Conservation (phyloP, 164 flowering plant genomes). For the Hamamelis virginiana region DNA sequence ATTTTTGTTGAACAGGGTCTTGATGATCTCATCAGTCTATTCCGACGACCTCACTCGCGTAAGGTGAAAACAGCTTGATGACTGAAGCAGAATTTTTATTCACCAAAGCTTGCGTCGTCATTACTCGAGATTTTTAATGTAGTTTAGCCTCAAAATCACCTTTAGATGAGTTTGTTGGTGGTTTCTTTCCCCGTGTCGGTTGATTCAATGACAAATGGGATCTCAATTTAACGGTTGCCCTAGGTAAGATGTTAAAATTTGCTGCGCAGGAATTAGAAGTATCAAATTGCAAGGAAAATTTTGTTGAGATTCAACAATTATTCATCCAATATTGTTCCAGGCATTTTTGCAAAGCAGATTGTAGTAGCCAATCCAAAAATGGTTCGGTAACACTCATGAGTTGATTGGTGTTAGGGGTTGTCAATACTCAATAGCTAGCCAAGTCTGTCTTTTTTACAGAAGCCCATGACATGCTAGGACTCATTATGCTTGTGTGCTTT, state of each 20-base stretch:
- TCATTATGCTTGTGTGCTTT: too few species aligned
- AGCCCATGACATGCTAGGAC: too few species aligned
- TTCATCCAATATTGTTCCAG: background rate
- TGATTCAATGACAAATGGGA: background rate
- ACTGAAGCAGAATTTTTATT: background rate
- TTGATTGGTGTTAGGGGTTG: too few species aligned
- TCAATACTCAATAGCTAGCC: too few species aligned
- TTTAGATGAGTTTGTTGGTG: background rate
- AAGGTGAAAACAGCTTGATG: constrained; percentile 71
- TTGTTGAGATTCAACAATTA: background rate
- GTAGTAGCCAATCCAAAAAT: background rate
- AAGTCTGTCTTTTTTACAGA: too few species aligned
- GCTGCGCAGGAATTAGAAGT: background rate
- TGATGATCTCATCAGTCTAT: constrained; percentile 91
- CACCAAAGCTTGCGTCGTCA: background rate
- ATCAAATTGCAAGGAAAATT: background rate
- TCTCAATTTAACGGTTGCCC: background rate
- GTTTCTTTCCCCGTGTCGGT: background rate
- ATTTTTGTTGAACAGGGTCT: constrained; percentile 66
- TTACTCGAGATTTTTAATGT: background rate
- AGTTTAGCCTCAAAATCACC: background rate
- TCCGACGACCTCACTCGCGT: constrained; percentile 88
- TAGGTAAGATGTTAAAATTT: constrained; percentile 1
- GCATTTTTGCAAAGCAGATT: background rate
- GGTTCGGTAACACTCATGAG: too few species aligned